These are phyloP conservation scores for Linum lewisii DNA, from an alignment of 345 rosid species.

Conservation along the genomic window DNA sequence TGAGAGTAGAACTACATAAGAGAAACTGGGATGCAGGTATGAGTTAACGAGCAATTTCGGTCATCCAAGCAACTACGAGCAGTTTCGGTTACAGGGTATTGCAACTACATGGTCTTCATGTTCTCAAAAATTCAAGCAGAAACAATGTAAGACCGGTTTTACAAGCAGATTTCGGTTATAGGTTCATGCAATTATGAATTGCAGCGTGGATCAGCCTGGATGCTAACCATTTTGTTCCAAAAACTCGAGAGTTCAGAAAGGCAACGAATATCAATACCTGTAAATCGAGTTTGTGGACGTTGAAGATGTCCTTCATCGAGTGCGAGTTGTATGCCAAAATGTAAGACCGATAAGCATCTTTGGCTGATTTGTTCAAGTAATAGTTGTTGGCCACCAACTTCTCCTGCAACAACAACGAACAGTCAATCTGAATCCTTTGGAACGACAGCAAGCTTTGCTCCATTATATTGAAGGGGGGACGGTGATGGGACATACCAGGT, in stretches of 20 bases:
- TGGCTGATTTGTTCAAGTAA: slow-evolving; percentile 73
- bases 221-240: too few relatives aligned
- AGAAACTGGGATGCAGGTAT: too few relatives aligned
- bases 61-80: too few relatives aligned
- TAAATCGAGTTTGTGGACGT: slow-evolving; percentile 85
- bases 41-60: too few relatives aligned
- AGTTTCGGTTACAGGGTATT: too few relatives aligned
- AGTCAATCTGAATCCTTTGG: slow-evolving; percentile 3
- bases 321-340: slow-evolving; percentile 92
- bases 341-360: slow-evolving; percentile 91
- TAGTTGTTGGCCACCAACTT: slow-evolving; percentile 63
- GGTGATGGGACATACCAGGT: slow-evolving; percentile 45
- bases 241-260: background rate
- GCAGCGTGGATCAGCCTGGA: too few relatives aligned
- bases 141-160: too few relatives aligned
- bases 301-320: slow-evolving; percentile 83
- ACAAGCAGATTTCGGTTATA: too few relatives aligned
- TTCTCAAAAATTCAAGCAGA: too few relatives aligned
- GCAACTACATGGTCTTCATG: too few relatives aligned
- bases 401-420: slow-evolving; percentile 46
- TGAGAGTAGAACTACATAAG: too few relatives aligned
- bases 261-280: slow-evolving; percentile 37
- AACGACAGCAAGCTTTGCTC: background rate
- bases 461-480: background rate
- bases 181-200: too few relatives aligned